These are phyloP conservation scores for Pichia heedii DNA, from an alignment of 805 yeast species.

Conservation along the genomic window DNA sequence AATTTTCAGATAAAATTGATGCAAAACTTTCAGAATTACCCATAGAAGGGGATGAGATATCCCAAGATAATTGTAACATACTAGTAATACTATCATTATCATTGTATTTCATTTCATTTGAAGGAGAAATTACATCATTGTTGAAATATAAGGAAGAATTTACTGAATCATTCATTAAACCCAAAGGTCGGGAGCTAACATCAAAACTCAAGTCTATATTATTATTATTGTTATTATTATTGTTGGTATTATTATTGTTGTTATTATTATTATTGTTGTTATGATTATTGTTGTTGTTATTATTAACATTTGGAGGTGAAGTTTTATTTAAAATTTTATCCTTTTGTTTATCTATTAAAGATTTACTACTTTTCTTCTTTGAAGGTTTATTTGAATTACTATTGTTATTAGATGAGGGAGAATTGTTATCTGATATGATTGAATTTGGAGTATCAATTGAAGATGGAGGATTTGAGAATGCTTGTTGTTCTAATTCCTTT, in stretches of 20 bases:
- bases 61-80: conserved; percentile 20
- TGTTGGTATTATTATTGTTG: no score
- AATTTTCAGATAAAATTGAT: conserved; percentile 15
- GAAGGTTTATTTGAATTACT: not conserved
- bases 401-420: no score
- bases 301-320: not conserved
- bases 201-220: no score
- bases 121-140: no score
- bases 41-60: conserved; percentile 22
- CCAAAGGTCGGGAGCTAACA: no score
- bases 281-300: not conserved
- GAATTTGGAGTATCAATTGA: no score
- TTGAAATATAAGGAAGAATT: no score
- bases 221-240: not conserved
- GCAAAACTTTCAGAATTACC: conserved; percentile 17
- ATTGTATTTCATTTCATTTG: not conserved
- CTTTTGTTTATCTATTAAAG: not conserved
- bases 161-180: not conserved
- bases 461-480: no score
- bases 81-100: conserved; percentile 11
- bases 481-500: conserved; percentile 7
- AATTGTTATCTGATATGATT: no score
- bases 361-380: no score
- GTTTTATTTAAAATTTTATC: not conserved
- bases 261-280: not conserved